These are phyloP conservation scores for Serendipita vermifera DNA, from an alignment of 768 basidiomycete genomes.

Conservation along the genomic window DNA sequence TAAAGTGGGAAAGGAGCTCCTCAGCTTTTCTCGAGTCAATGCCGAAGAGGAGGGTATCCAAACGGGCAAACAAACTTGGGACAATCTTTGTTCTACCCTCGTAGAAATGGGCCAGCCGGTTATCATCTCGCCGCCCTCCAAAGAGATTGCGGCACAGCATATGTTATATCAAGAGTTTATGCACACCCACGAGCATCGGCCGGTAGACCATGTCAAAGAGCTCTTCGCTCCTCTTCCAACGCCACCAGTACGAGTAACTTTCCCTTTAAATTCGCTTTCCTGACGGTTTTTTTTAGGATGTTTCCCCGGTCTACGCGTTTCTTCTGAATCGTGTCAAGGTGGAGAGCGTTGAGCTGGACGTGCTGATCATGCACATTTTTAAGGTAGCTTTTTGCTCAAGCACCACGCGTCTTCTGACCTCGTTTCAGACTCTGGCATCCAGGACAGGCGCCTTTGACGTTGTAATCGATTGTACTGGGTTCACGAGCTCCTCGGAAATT, in stretches of 20 bases:
- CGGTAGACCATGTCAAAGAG: slow-evolving; percentile 46
- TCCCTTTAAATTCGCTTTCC: neutral
- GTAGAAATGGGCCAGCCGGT: slow-evolving; percentile 64
- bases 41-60: slow-evolving; percentile 36
- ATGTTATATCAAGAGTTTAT: slow-evolving; percentile 56
- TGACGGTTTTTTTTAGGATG: slow-evolving; percentile 12
- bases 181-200: slow-evolving; percentile 45
- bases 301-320: slow-evolving; percentile 37
- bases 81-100: slow-evolving; percentile 60
- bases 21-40: slow-evolving; percentile 45
- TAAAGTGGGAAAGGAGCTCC: slow-evolving; percentile 75
- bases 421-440: slow-evolving; percentile 37
- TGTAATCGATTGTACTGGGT: slow-evolving; percentile 70
- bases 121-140: slow-evolving; percentile 51
- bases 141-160: slow-evolving; percentile 36
- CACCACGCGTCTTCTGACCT: neutral
- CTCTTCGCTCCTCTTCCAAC: slow-evolving; percentile 49
- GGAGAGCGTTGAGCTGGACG: slow-evolving; percentile 64
- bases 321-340: slow-evolving; percentile 60
- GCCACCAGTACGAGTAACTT: slow-evolving; percentile 29
- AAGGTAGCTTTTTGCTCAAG: slow-evolving; percentile 40
- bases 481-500: slow-evolving; percentile 59
- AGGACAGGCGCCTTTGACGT: slow-evolving; percentile 41
- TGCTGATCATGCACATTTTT: slow-evolving; percentile 65
- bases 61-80: slow-evolving; percentile 73